Base-by-base conservation (phyloP, 2,329 filamentous ascomycete species). In the Sporothrix schenckii region DNA sequence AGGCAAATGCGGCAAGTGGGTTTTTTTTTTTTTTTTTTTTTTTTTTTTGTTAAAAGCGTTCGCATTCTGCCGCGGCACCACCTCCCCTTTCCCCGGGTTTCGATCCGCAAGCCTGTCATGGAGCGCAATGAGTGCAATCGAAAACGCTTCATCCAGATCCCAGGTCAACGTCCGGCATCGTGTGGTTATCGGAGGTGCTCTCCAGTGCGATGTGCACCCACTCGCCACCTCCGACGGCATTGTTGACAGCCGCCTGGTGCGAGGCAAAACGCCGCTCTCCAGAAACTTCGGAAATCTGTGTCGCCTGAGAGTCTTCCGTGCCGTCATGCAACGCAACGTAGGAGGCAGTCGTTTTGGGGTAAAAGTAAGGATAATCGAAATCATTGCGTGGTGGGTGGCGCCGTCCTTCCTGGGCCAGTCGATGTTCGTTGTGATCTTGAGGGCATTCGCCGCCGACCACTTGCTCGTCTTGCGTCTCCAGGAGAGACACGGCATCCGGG, bases 111-210 rank as follows among this genome's bases (percentile, higher is more conserved):
- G 39, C 60, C 34, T 58, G 9, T 21, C 10, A 53, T 27, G 34
- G 34, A 34, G 34, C 34, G 6, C 50, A 9, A 11, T 53, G 16
- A 19, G 21, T 0, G 14, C 44, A 49, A 39, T 24, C 16, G 16
- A 52, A 10, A 9, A 10, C 34, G 7, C 34, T 6, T 54, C 44
- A 66, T 16, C 27, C 63, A 21, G 47, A 39, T 11, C 79, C 79
- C 10, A 82, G 72, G 19, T 83, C 81, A 4, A 70, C 60, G 2
- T 83, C 81, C 0, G 75, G 11, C 1, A 54, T 71, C 2, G 77
- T 80, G 66, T 83, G 81, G 49, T 81, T 77, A 71, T 81, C 80
- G 0, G 78, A 78, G 2, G 81, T 83, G 27, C 80, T 81, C 27
- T 80, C 74, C 11, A 83, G 74, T 1, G 74, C 72, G 21, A 82